Conservation (phyloP, 2,329 filamentous ascomycete genomes). For the Didymosphaeria variabile region DNA sequence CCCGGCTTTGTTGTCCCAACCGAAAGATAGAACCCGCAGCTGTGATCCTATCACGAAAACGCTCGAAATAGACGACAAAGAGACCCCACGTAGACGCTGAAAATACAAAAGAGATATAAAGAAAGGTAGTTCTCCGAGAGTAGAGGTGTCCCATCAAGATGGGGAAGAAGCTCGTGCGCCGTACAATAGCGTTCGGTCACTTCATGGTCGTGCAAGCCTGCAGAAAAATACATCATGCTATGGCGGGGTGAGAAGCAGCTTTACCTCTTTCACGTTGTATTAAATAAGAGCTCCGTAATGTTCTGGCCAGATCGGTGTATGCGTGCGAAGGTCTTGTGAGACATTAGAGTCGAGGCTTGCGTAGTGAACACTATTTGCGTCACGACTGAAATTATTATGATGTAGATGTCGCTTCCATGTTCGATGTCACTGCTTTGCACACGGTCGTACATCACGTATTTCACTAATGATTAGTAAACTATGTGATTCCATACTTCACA, state of each 20-base stretch:
- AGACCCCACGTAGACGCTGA: background rate
- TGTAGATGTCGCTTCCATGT: background rate
- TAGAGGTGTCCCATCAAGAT: background rate
- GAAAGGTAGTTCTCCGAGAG: background rate
- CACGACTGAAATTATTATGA: background rate
- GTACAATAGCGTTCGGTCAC: too few species aligned
- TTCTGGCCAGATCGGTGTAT: background rate
- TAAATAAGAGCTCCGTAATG: background rate
- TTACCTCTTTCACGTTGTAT: background rate
- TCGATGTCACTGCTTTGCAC: background rate
- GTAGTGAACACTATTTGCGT: background rate
- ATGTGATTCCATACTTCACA: background rate
- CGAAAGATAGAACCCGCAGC: too few species aligned
- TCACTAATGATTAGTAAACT: background rate
- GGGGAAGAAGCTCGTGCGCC: too few species aligned
- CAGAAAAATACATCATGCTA: too few species aligned
- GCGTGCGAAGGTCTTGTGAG: background rate
- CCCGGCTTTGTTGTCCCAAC: background rate
- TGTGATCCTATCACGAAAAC: background rate
- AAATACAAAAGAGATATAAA: background rate
- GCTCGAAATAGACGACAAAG: background rate
- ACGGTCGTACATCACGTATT: too few species aligned
- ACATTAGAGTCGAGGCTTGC: background rate
- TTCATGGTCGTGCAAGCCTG: too few species aligned
- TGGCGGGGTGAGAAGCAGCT: background rate